Evolutionary conservation across 2,329 filamentous ascomycete species (phyloP).

Genomic region (Pestalotiopsis fici): DNA sequence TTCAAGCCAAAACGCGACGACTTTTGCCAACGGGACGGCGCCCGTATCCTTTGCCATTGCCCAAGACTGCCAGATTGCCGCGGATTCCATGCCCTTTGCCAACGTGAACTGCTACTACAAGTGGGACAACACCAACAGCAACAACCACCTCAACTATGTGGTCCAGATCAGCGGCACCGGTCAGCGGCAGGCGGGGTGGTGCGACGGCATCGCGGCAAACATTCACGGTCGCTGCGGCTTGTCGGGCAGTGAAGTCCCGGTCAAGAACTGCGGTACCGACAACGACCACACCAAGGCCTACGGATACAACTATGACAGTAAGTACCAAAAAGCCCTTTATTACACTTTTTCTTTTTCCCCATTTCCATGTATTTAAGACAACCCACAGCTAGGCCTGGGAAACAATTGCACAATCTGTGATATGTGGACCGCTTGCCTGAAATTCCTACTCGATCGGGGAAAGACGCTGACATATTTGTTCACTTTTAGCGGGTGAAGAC

Average conservation of each 20-base stretch:
- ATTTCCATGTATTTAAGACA: too few relatives aligned
- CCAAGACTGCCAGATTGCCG: background rate
- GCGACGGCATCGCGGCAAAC: background rate
- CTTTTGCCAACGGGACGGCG: background rate
- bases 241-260: background rate
- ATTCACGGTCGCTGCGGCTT: background rate
- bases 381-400: too few relatives aligned
- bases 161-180: slow-evolving; percentile 1
- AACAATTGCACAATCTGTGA: too few relatives aligned
- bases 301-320: background rate
- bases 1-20: too few relatives aligned
- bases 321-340: too few relatives aligned
- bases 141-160: background rate
- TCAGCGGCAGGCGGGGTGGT: background rate
- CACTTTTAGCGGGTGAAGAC: too few relatives aligned
- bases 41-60: too few relatives aligned
- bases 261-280: background rate
- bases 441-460: too few relatives aligned
- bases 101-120: background rate
- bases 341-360: too few relatives aligned
- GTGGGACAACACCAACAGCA: background rate
- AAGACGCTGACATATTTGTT: too few relatives aligned
- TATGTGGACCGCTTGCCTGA: too few relatives aligned
- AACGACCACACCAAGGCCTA: background rate
- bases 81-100: background rate